A percentile compares a stretch with the other conserved stretches of the same genome.
These are phyloP conservation scores for Penicillium lagena DNA, from an alignment of 495 filamentous ascomycete genomes.

Conservation along the genomic window DNA sequence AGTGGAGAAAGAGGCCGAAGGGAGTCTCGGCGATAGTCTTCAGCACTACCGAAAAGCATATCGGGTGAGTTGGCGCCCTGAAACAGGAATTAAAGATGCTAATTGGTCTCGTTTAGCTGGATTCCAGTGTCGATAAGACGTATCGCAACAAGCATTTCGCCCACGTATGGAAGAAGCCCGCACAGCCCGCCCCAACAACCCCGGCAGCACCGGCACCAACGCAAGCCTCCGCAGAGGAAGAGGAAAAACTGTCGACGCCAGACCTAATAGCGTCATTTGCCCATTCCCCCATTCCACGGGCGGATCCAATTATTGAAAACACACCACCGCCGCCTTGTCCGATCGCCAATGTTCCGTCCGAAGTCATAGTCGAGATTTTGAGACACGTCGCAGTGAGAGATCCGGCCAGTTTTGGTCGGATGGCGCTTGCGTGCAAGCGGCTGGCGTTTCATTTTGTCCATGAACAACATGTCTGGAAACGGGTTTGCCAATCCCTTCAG, in stretches of 20 bases:
- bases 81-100: not conserved
- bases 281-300: conserved; percentile 53
- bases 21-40: conserved; percentile 84
- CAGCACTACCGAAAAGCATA: conserved; percentile 87
- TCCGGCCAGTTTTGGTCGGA: conserved; percentile 69
- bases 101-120: conserved; percentile 49
- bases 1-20: conserved; percentile 78
- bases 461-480: conserved; percentile 87
- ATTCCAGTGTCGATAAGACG: conserved; percentile 71
- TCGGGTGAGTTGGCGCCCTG: conserved; percentile 44
- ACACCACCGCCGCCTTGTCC: conserved; percentile 68
- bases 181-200: conserved; percentile 50
- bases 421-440: conserved; percentile 77
- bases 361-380: conserved; percentile 73
- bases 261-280: conserved; percentile 75
- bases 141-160: conserved; percentile 90
- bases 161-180: conserved; percentile 46
- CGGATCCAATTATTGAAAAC: conserved; percentile 52
- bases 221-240: conserved; percentile 33
- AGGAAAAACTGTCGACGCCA: conserved; percentile 45
- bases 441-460: conserved; percentile 78
- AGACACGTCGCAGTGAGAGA: conserved; percentile 67
- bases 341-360: conserved; percentile 69
- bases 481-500: conserved; percentile 60
- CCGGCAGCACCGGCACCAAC: conserved; percentile 46